Evolutionary conservation across 164 flowering plant genomes (phyloP).

Genomic region (Protea cynaroides): DNA sequence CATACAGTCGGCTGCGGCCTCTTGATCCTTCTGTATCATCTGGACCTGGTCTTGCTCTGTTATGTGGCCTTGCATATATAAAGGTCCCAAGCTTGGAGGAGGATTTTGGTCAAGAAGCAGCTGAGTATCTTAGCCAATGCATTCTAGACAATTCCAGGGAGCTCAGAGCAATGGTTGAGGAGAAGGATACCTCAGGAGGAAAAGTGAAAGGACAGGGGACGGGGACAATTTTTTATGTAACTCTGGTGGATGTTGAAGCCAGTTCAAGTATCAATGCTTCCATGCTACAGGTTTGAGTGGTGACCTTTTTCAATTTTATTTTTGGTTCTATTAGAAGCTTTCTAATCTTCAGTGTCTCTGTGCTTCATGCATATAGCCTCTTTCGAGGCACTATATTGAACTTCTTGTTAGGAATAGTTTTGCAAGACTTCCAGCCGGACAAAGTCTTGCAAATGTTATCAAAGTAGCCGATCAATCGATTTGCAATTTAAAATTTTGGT

Average conservation of each 20-base stretch:
- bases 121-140: slow-evolving; percentile 54
- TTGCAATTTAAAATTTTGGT: too few species aligned
- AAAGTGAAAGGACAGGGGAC: slow-evolving; percentile 94
- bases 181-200: slow-evolving; percentile 83
- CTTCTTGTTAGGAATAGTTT: too few species aligned
- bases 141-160: slow-evolving; percentile 48
- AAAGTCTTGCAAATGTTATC: too few species aligned
- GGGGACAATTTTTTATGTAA: slow-evolving; percentile 66
- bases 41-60: slow-evolving; percentile 79
- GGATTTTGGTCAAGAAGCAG: slow-evolving; percentile 91
- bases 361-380: background rate
- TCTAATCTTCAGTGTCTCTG: background rate
- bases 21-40: slow-evolving; percentile 69
- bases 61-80: slow-evolving; percentile 82
- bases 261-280: slow-evolving; percentile 71
- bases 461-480: too few species aligned
- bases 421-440: too few species aligned
- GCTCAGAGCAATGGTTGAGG: slow-evolving; percentile 72
- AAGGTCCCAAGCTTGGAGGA: slow-evolving; percentile 79
- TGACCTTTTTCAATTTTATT: background rate
- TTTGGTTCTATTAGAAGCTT: background rate
- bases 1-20: slow-evolving; percentile 68
- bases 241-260: slow-evolving; percentile 59
- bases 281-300: slow-evolving; percentile 62
- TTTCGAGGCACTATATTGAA: too few species aligned